These are phyloP conservation scores for Aspergillus quadrilineatus DNA, from an alignment of 2,329 filamentous ascomycete species.

Conservation along the genomic window DNA sequence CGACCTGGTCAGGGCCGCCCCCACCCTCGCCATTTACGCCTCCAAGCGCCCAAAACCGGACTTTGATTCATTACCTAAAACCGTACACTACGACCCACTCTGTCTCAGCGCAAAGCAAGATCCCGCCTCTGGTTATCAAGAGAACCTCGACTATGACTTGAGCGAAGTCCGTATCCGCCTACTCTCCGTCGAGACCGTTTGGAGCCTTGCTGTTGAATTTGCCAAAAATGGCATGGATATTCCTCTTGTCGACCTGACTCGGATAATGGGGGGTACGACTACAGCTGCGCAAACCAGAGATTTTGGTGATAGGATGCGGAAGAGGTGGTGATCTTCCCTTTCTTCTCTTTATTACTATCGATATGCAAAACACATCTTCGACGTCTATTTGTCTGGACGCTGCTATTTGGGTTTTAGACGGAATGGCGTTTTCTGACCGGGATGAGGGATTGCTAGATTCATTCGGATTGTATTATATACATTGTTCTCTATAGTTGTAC, in stretches of 20 bases:
- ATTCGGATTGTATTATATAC: too few species aligned
- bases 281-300: conserved; percentile 27
- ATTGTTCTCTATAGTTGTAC: too few species aligned
- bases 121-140: conserved; percentile 25
- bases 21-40: conserved; percentile 32
- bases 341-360: neutral
- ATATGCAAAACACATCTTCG: neutral
- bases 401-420: too few species aligned
- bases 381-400: neutral
- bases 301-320: conserved; percentile 2
- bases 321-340: neutral
- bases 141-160: conserved; percentile 37
- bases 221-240: conserved; percentile 29
- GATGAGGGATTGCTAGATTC: too few species aligned
- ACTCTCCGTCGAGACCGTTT: conserved; percentile 31
- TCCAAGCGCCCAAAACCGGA: conserved; percentile 27
- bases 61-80: conserved; percentile 26
- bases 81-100: conserved; percentile 8
- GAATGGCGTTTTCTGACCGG: too few species aligned
- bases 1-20: conserved; percentile 34
- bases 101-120: conserved; percentile 13
- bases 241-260: conserved; percentile 24
- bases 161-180: conserved; percentile 30
- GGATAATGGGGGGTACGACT: conserved; percentile 31
- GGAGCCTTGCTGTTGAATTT: conserved; percentile 41